A percentile compares a stretch with the other conserved stretches of the same genome.
These are phyloP conservation scores for Sphagnum contortum DNA, from an alignment of 225 moss, liverwort and hornwort species.

Conservation along the genomic window DNA sequence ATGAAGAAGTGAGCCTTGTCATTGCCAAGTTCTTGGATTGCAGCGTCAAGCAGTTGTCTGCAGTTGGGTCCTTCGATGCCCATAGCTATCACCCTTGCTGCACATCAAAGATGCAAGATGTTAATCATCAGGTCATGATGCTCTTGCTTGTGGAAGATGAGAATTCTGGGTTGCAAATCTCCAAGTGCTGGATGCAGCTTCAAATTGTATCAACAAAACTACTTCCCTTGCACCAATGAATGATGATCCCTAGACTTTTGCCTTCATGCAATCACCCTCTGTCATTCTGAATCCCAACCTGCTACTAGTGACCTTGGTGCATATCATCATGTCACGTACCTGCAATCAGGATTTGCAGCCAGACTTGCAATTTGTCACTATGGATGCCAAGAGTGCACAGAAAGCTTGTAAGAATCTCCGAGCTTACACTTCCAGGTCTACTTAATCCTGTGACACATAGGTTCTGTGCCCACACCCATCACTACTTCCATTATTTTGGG, in stretches of 20 bases:
- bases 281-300: no score
- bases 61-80: not conserved
- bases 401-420: not conserved
- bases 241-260: no score
- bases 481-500: no score
- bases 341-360: constrained; percentile 4
- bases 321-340: not conserved
- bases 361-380: not conserved
- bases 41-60: not conserved
- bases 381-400: constrained; percentile 5
- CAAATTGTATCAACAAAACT: no score
- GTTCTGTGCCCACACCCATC: not conserved
- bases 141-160: no score
- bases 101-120: not conserved
- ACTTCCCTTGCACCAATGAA: no score
- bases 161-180: no score
- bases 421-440: not conserved
- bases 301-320: no score
- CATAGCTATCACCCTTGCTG: constrained; percentile 1
- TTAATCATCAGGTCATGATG: no score
- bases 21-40: constrained; percentile 4
- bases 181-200: no score
- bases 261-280: no score
- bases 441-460: not conserved
- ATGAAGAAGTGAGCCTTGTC: constrained; percentile 8